A percentile compares a stretch with the other conserved stretches of the same genome.
Conservation (phyloP, 164 flowering plant species). For the Kalanchoe fedtschenkoi region DNA sequence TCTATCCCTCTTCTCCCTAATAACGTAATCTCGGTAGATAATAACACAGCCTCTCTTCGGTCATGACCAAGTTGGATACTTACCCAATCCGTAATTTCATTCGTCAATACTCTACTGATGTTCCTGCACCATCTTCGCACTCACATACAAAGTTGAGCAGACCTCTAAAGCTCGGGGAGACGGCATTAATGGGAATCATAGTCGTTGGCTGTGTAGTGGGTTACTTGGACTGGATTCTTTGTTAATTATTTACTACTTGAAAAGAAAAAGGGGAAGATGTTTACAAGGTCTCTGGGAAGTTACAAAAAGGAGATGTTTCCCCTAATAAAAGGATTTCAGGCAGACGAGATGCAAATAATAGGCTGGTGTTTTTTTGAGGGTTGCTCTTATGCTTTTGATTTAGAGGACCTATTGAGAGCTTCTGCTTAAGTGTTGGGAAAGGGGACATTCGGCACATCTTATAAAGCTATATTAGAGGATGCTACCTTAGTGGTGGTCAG, state of each 20-base stretch:
- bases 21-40: too few relatives aligned
- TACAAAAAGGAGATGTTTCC: conserved; percentile 43
- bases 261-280: conserved; percentile 22
- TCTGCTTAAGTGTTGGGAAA: conserved; percentile 75
- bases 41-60: too few relatives aligned
- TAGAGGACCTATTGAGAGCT: conserved; percentile 72
- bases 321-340: conserved; percentile 44
- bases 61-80: too few relatives aligned
- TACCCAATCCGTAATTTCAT: too few relatives aligned
- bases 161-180: conserved; percentile 22
- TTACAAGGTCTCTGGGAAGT: conserved; percentile 22
- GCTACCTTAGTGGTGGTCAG: conserved; percentile 62
- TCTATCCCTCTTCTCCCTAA: too few relatives aligned
- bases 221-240: conserved; percentile 29
- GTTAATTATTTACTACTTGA: conserved; percentile 28
- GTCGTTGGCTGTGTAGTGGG: conserved; percentile 29
- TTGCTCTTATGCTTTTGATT: conserved; percentile 49
- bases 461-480: conserved; percentile 61
- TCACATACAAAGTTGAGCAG: conserved; percentile 12
- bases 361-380: conserved; percentile 59
- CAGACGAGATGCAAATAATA: conserved; percentile 41
- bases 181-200: conserved; percentile 34
- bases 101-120: conserved; percentile 12
- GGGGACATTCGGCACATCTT: conserved; percentile 59
- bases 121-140: conserved; percentile 14